phyloP scores from a whole-genome alignment of 2,329 filamentous ascomycete species.

The Ascochyta rabiei region DNA sequence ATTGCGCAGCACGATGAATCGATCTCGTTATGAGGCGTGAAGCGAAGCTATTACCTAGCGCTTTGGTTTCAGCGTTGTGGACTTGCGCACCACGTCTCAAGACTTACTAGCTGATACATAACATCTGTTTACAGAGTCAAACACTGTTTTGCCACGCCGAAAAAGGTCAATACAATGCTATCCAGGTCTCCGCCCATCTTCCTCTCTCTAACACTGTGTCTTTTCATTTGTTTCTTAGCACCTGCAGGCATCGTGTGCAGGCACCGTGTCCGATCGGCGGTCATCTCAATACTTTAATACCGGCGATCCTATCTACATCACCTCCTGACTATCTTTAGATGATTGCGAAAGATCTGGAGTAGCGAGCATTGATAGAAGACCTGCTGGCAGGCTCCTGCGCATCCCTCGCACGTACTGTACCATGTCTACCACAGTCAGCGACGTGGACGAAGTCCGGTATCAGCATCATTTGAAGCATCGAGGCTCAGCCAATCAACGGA shows the following conservation, averaged over 20 bases:
- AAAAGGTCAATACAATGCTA: slow-evolving; percentile 2
- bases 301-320: not conserved
- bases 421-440: slow-evolving; percentile 1
- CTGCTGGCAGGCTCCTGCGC: slow-evolving; percentile 11
- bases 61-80: slow-evolving; percentile 11
- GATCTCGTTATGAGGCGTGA: not conserved
- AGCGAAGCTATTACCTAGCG: not conserved
- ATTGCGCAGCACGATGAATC: not conserved
- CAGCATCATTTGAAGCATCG: slow-evolving; percentile 34
- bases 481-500: slow-evolving; percentile 20
- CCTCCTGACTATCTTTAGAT: not conserved
- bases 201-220: not conserved
- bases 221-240: not conserved
- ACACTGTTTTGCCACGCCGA: slow-evolving; percentile 1
- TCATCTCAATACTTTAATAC: not conserved
- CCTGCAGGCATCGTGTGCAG: slow-evolving; percentile 2
- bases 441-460: slow-evolving; percentile 32
- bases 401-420: not conserved
- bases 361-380: not conserved
- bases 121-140: not conserved
- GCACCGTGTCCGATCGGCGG: slow-evolving; percentile 1
- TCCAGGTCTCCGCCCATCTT: not conserved
- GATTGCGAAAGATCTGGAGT: not conserved
- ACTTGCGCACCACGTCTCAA: slow-evolving; percentile 10
- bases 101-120: slow-evolving; percentile 11